Percentiles rank a stretch among this genome's conserved stretches.
Conservation (phyloP, 2,329 filamentous ascomycete genomes). For the Penicillium concentricum region DNA sequence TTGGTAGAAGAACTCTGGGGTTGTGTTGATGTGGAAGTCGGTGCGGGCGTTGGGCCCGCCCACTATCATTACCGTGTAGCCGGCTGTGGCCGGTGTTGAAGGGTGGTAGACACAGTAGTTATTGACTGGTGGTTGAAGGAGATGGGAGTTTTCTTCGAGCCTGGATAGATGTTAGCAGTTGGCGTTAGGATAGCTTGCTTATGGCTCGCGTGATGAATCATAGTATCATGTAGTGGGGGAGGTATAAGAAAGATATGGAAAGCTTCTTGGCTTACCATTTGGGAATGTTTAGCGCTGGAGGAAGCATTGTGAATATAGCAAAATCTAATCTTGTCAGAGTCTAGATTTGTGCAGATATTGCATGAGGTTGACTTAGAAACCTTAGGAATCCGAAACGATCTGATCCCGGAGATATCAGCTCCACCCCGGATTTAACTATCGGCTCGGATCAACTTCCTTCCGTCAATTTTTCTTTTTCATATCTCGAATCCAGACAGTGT, state of each 20-base stretch:
- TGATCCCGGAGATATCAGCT: constrained; percentile 28
- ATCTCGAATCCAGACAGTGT: constrained; percentile 1
- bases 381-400: constrained; percentile 4
- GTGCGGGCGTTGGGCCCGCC: constrained; percentile 94
- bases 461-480: constrained; percentile 36
- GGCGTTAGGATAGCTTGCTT: background rate
- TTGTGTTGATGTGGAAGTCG: constrained; percentile 97
- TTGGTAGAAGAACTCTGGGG: constrained; percentile 98
- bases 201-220: constrained; percentile 14
- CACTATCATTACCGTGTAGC: constrained; percentile 89
- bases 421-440: constrained; percentile 22
- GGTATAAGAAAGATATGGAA: background rate
- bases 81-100: constrained; percentile 69
- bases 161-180: constrained; percentile 47
- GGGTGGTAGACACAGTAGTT: constrained; percentile 94
- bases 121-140: constrained; percentile 91
- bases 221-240: constrained; percentile 17
- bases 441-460: constrained; percentile 29
- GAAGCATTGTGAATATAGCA: constrained; percentile 30
- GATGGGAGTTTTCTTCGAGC: constrained; percentile 87
- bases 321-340: background rate
- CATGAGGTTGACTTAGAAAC: background rate
- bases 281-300: constrained; percentile 45
- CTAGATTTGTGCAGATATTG: background rate
- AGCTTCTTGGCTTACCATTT: constrained; percentile 39